Evolutionary conservation across 2,329 filamentous ascomycete genomes (phyloP).

Genomic region (Cryphonectria nitschkei): DNA sequence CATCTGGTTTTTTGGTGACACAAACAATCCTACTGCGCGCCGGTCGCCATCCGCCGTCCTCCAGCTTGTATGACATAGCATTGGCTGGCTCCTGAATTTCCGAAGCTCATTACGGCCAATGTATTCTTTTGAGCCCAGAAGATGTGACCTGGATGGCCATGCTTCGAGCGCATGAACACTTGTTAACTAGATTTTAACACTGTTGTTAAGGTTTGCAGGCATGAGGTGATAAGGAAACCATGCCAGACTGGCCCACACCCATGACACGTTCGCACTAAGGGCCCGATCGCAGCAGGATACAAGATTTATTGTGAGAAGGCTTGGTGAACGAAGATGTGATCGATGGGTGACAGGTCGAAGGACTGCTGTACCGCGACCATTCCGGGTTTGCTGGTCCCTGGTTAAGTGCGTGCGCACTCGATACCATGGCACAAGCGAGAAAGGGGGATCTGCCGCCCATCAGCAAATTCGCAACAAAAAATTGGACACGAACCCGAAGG

Average conservation of each 20-base stretch:
- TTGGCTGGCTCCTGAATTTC: constrained; percentile 10
- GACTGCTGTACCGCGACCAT: neutral
- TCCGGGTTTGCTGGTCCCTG: neutral
- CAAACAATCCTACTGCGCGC: constrained; percentile 1
- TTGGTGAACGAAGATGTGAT: constrained; percentile 4
- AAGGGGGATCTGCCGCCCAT: constrained; percentile 7
- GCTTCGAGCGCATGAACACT: neutral
- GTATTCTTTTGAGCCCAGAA: neutral
- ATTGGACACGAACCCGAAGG: neutral
- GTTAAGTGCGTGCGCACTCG: neutral
- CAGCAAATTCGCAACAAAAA: neutral
- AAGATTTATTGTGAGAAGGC: neutral
- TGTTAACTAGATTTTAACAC: neutral
- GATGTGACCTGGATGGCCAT: neutral
- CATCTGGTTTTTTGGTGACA: neutral
- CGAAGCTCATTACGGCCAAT: constrained; percentile 11
- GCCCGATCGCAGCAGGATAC: neutral
- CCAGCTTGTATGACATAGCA: neutral
- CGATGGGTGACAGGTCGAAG: neutral
- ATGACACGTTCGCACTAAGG: neutral
- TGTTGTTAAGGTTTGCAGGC: constrained; percentile 7
- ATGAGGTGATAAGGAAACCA: neutral
- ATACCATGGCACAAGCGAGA: neutral
- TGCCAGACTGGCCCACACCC: neutral
- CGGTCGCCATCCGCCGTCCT: neutral